A percentile compares a stretch with the other conserved stretches of the same genome.
These are phyloP conservation scores for Durusdinium trenchii DNA, from an alignment of 73 alveolate genomes.

Conservation along the genomic window DNA sequence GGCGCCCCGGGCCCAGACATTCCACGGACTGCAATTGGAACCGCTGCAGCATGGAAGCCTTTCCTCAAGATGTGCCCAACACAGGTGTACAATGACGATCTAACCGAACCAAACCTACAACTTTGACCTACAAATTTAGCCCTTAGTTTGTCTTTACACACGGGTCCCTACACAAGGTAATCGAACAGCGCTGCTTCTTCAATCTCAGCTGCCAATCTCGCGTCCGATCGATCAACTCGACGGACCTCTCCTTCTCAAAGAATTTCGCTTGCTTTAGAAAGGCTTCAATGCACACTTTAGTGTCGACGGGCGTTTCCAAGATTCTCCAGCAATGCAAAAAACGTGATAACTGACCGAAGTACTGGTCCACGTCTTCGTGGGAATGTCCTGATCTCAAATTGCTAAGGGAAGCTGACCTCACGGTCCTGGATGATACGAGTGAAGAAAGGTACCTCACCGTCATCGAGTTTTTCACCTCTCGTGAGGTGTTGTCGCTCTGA, in stretches of 20 bases:
- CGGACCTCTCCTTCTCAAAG: not conserved
- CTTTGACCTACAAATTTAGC: not conserved
- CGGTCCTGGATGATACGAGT: not conserved
- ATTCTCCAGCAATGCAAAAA: not conserved
- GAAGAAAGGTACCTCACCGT: not conserved
- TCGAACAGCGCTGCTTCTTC: not conserved
- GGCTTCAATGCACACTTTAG: not conserved
- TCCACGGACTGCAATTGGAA: not conserved
- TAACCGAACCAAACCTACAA: not conserved
- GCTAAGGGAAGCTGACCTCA: not conserved
- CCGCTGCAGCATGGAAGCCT: not conserved
- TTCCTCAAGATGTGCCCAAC: not conserved
- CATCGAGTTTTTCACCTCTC: constrained; percentile 4
- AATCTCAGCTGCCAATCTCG: not conserved
- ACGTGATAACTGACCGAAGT: not conserved
- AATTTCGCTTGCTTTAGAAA: not conserved
- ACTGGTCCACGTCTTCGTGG: not conserved
- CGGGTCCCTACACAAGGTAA: no score
- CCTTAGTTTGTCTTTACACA: no score
- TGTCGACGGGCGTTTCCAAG: not conserved
- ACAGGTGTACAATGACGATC: not conserved
- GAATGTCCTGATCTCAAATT: not conserved
- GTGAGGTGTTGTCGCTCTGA: constrained; percentile 26
- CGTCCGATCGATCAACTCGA: not conserved
- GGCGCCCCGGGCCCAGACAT: constrained; percentile 33